Base-by-base conservation (phyloP, 192 early-diverging fungal genomes). In the Pilobolus umbonatus region DNA sequence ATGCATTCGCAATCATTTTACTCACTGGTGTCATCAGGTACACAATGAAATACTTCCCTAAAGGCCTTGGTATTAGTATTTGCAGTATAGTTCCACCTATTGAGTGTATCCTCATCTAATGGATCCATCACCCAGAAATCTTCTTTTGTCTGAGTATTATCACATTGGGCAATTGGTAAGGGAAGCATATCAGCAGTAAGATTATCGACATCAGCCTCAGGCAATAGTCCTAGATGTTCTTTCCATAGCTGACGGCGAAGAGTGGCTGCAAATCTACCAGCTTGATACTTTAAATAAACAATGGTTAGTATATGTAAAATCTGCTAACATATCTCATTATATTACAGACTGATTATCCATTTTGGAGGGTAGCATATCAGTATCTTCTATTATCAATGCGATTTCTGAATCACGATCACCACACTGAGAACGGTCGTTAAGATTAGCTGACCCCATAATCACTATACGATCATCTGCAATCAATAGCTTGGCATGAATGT, bases 401-500 rank as follows among this genome's bases (percentile, higher is more conserved):
- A 95, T 85, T 74, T 95, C 92, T 10, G 88, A 90, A 64, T 95
- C 91, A 54, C 86, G 85, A 61, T 83, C 83, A 25, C 92, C 92
- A 29, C 83, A 69, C 72, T 90, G 90, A 0, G 92, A 95, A 2
- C 92, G 83, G 69, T 95, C 92, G 61, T 95, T 95, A 55, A 95
- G 75, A 67, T 95, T 95, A 22, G 92, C 92, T 29, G 88, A 90
- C 2, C 92, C 92, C 68, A 87, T 85, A 32, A 95, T 83, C 29
- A 88, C 90, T 42, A 82, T 71, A 12, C 84, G 82, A 69, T 95
- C 92, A 55, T 95, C 92, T 25, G 92, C 82, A 53, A 95, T 91
- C 86, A 95, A 83, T 28, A 89, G 66, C 67, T 93, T 88, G 61
- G 86, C 85, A 78, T 94, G 92, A 47, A 94, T 82, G 62, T 94